These are phyloP conservation scores for Populus hybrid DNA, from an alignment of 441 rosid genomes.

Conservation along the genomic window DNA sequence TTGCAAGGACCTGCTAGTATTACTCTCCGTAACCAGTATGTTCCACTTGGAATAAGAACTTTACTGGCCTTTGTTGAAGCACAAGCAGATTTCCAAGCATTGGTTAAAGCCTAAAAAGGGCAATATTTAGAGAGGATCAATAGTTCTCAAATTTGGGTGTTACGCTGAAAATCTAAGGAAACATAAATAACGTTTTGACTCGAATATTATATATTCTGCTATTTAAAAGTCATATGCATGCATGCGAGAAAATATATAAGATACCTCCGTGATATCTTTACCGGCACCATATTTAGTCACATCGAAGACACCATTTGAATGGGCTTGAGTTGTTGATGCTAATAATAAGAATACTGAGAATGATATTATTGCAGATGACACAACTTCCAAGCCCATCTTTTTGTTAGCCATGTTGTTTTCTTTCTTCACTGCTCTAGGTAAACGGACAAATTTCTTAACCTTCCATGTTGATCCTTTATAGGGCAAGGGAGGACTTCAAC, in stretches of 20 bases:
- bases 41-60: not conserved
- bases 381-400: not conserved
- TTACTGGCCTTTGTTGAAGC: too few relatives aligned
- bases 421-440: not conserved
- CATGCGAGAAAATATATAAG: too few relatives aligned
- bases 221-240: too few relatives aligned
- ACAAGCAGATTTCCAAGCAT: too few relatives aligned
- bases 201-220: too few relatives aligned
- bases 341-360: not conserved
- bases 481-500: not conserved
- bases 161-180: too few relatives aligned
- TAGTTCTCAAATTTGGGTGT: too few relatives aligned
- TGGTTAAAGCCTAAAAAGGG: too few relatives aligned
- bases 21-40: slow-evolving; percentile 22
- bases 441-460: not conserved
- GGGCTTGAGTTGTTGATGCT: not conserved
- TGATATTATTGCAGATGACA: not conserved
- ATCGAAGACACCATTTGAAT: not conserved
- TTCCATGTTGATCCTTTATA: not conserved
- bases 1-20: slow-evolving; percentile 20
- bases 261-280: not conserved
- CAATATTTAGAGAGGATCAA: too few relatives aligned
- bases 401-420: not conserved
- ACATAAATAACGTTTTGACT: too few relatives aligned
- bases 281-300: not conserved